A percentile compares a stretch with the other conserved stretches of the same genome.
These are phyloP conservation scores for Phylloporus arenicola DNA, from an alignment of 768 basidiomycete genomes.

Conservation along the genomic window DNA sequence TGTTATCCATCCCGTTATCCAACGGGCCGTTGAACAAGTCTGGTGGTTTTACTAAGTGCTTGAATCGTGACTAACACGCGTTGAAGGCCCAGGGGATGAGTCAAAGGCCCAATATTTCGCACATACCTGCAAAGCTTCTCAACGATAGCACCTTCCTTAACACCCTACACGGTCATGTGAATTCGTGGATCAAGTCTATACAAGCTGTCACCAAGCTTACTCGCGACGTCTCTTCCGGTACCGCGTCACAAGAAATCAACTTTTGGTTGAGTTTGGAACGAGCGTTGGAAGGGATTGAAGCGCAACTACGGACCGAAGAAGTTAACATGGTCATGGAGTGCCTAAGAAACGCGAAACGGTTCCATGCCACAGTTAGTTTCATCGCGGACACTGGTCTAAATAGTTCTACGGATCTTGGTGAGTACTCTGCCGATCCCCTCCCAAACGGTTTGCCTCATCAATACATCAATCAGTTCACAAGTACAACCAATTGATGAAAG, in stretches of 20 bases:
- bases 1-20: constrained; percentile 84
- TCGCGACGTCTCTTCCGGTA: constrained; percentile 88
- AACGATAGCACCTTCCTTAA: constrained; percentile 92
- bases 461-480: constrained; percentile 71
- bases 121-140: constrained; percentile 67
- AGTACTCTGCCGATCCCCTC: constrained; percentile 18
- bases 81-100: constrained; percentile 43
- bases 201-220: constrained; percentile 95
- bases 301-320: constrained; percentile 86
- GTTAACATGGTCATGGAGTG: constrained; percentile 92
- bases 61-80: constrained; percentile 27
- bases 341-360: constrained; percentile 91
- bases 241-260: constrained; percentile 98
- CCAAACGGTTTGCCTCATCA: background rate
- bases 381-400: constrained; percentile 96
- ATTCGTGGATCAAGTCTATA: constrained; percentile 97
- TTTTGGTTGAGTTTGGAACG: constrained; percentile 96
- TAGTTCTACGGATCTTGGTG: constrained; percentile 84
- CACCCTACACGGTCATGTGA: constrained; percentile 87
- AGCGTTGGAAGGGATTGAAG: constrained; percentile 88
- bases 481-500: constrained; percentile 98
- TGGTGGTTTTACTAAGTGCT: constrained; percentile 11
- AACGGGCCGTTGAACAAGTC: constrained; percentile 76
- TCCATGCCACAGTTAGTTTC: constrained; percentile 96
- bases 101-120: constrained; percentile 67